These are phyloP conservation scores for Mimosa bimucronata DNA, from an alignment of 306 rosid genomes.

Conservation along the genomic window DNA sequence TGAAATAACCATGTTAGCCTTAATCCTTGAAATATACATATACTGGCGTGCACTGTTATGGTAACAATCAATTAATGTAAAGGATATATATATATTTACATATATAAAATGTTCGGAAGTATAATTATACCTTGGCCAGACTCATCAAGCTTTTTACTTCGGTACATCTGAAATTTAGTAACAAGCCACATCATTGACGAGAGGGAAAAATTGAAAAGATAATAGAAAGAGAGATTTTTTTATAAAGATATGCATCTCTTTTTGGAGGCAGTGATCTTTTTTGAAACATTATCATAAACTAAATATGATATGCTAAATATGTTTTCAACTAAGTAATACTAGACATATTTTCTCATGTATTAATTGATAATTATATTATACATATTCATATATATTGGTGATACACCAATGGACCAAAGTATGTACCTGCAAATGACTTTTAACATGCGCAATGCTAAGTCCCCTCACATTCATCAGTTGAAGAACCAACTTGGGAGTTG, in stretches of 20 bases:
- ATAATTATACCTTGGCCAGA: conserved; percentile 86
- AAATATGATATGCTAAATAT: not conserved
- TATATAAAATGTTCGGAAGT: not conserved
- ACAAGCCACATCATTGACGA: not conserved
- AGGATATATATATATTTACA: no score
- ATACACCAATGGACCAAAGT: not conserved
- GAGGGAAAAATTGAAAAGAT: not conserved
- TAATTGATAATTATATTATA: no score
- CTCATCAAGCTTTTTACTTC: conserved; percentile 89
- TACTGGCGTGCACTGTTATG: not conserved
- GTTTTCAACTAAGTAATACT: no score
- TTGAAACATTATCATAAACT: no score
- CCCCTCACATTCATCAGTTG: conserved; percentile 93
- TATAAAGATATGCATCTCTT: no score
- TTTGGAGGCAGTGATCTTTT: no score
- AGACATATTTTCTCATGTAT: no score
- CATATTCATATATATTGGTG: no score
- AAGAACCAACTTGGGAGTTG: conserved; percentile 90
- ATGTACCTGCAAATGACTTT: conserved; percentile 81
- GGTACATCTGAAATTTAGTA: conserved; percentile 60
- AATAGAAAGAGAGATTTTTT: not conserved
- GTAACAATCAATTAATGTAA: not conserved
- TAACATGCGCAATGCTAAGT: conserved; percentile 88
- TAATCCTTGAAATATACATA: conserved; percentile 25
- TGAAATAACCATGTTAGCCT: conserved; percentile 15